These are phyloP conservation scores for Endocladia muricata DNA, from an alignment of 31 red algal species.

Conservation along the genomic window DNA sequence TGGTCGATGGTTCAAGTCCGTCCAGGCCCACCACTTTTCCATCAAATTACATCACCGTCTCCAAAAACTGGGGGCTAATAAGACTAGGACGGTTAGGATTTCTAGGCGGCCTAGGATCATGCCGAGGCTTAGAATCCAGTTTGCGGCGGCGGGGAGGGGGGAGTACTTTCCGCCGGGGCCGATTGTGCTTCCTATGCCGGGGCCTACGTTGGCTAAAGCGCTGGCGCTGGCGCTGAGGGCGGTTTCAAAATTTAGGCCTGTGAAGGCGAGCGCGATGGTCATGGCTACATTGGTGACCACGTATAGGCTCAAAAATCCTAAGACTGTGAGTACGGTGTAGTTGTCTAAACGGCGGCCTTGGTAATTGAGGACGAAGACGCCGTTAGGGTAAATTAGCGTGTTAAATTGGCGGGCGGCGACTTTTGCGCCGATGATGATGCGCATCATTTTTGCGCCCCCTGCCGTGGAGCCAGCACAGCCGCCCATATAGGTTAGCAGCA, in stretches of 20 bases:
- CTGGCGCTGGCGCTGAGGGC: background rate
- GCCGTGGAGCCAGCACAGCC: background rate
- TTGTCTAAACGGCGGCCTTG: background rate
- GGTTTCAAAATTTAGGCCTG: background rate
- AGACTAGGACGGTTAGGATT: background rate
- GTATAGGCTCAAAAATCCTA: background rate
- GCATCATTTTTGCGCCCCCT: background rate
- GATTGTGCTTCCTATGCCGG: background rate
- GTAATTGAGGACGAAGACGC: background rate
- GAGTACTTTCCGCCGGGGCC: background rate
- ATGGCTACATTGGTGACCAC: background rate
- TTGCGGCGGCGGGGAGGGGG: background rate
- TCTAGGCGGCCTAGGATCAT: conserved; percentile 2
- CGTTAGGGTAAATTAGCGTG: background rate
- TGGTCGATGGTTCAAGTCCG: no score
- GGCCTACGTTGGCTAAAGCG: background rate
- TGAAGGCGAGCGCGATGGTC: background rate
- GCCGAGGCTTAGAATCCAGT: background rate
- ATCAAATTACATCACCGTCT: no score
- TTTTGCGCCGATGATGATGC: background rate
- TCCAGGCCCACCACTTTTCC: no score
- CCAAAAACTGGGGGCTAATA: no score
- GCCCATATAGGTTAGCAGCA: background rate
- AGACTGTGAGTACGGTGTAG: background rate
- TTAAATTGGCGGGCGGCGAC: background rate